Evolutionary conservation across 73 alveolate species (phyloP).

Genomic region (Paramecium pentaurelia): DNA sequence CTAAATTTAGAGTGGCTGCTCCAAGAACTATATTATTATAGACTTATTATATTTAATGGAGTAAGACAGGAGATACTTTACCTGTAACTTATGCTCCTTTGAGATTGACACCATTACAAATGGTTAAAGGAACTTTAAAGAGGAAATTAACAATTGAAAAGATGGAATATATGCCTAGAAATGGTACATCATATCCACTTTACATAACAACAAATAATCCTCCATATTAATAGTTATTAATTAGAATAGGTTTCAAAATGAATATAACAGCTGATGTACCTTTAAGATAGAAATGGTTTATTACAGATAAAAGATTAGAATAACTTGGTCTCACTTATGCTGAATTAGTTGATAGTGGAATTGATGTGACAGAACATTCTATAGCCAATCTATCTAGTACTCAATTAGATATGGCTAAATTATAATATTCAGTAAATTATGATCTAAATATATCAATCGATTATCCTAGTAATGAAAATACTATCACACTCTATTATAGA

Average conservation of each 20-base stretch:
- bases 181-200: conserved; percentile 58
- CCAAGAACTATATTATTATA: conserved; percentile 45
- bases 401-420: conserved; percentile 25
- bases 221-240: conserved; percentile 33
- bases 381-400: conserved; percentile 34
- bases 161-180: conserved; percentile 54
- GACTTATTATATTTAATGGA: conserved; percentile 48
- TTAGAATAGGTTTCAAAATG: conserved; percentile 26
- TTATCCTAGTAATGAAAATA: neutral
- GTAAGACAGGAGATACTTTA: conserved; percentile 60
- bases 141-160: conserved; percentile 36
- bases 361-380: neutral
- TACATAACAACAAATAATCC: conserved; percentile 51
- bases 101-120: conserved; percentile 35
- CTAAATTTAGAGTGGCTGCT: conserved; percentile 53
- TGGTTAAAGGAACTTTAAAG: conserved; percentile 52
- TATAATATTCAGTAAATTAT: neutral
- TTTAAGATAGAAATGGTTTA: conserved; percentile 15
- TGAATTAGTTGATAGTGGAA: neutral
- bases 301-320: neutral
- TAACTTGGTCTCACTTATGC: neutral
- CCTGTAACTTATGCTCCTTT: conserved; percentile 61
- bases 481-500: neutral
- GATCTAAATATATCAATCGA: neutral
- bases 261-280: neutral